A percentile compares a stretch with the other conserved stretches of the same genome.
phyloP scores from a whole-genome alignment of 2,329 filamentous ascomycete species.

The Phyllosticta capitalensis region DNA sequence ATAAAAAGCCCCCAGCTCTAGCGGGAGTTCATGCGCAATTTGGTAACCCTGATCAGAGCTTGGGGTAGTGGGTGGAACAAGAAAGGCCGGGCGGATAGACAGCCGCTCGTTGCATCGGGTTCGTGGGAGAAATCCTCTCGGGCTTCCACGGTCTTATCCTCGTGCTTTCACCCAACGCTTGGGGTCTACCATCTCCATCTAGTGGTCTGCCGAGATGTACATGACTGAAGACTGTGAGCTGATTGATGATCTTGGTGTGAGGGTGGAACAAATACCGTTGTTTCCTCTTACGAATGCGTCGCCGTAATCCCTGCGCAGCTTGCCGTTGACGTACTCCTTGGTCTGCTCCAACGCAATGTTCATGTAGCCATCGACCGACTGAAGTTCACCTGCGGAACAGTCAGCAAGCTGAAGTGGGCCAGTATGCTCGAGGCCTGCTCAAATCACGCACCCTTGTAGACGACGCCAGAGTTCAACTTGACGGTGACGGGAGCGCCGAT shows the following conservation, averaged over 20 bases:
- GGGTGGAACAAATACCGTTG: constrained; percentile 57
- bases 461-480: constrained; percentile 95
- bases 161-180: neutral
- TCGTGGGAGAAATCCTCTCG: neutral
- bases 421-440: neutral
- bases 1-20: too few species aligned
- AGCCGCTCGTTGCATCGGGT: neutral
- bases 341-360: constrained; percentile 98
- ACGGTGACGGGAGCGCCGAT: constrained; percentile 91
- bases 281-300: constrained; percentile 95
- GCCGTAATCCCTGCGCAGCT: constrained; percentile 73
- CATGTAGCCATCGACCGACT: constrained; percentile 98
- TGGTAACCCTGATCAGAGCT: too few species aligned
- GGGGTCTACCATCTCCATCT: neutral
- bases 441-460: constrained; percentile 71
- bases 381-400: constrained; percentile 63
- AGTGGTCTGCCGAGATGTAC: constrained; percentile 19
- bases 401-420: neutral
- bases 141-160: neutral
- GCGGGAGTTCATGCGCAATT: too few species aligned
- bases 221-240: constrained; percentile 13
- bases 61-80: too few species aligned
- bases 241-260: neutral
- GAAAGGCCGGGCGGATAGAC: neutral
- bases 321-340: constrained; percentile 80